Evolutionary conservation across 2,329 filamentous ascomycete genomes (phyloP), one percentile per base, ranked within the genome.

Genomic region (Trichophyton simii): DNA sequence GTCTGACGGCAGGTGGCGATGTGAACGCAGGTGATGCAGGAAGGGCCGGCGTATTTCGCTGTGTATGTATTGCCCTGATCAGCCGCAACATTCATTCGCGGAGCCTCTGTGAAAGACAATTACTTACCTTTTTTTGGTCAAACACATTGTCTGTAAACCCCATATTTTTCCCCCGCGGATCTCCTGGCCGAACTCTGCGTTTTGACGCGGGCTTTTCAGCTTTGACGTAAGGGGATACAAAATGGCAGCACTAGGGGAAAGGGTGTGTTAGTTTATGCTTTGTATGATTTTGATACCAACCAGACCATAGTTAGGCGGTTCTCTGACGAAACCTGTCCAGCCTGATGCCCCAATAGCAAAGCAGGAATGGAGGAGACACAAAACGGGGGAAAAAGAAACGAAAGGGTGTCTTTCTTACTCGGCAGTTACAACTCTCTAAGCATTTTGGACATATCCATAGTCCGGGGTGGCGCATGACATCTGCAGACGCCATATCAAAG

Each of bases 101-200:
- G 36, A 58, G 55, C 55, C 58, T 59, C 44, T 13, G 3, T 34
- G 20, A 13, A 59, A 50, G 41, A 48, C 20, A 22, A 31, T 38
- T 44, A 62, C 65, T 66, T 11, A 69, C 70, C 61, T 71, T 65
- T 63, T 70, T 72, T 59, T 72, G 70, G 61, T 73, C 71, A 63
- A 73, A 73, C 2, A 73, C 71, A 63, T 73, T 73, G 60, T 73
- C 72, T 5, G 70, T 69, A 65, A 73, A 73, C 2, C 72, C 72
- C 64, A 70, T 67, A 18, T 68, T 65, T 57, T 71, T 71, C 1
- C 72, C 71, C 18, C 72, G 67, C 22, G 69, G 55, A 61, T 73
- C 72, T 31, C 65, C 64, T 2, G 71, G 68, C 58, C 71, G 72
- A 25, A 73, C 66, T 25, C 71, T 68, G 41, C 65, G 65, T 60